Percentiles rank a stretch among this genome's conserved stretches.
phyloP scores from a whole-genome alignment of 148 eudicot genomes.

The Heliamphora exappendiculata region DNA sequence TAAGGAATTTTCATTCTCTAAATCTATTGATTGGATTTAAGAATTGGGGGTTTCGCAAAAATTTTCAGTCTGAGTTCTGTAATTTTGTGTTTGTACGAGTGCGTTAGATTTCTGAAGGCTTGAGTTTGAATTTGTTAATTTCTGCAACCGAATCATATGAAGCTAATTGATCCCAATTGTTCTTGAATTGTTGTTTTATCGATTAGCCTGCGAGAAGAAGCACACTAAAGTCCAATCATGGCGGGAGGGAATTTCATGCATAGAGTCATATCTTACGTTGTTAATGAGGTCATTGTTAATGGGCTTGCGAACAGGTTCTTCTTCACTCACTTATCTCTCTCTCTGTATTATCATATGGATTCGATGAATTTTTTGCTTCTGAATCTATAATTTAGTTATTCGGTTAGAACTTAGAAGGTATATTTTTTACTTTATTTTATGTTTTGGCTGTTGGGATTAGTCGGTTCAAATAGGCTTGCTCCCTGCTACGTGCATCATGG shows the following conservation, averaged over 20 bases:
- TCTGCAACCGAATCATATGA: not conserved
- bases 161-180: not conserved
- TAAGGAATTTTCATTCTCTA: not conserved
- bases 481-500: not conserved
- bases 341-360: not conserved
- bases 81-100: not conserved
- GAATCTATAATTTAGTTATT: not conserved
- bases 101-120: not conserved
- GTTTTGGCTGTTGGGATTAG: not conserved
- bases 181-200: not conserved
- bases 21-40: not conserved
- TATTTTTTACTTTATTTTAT: not conserved
- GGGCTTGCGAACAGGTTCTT: not conserved
- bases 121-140: not conserved
- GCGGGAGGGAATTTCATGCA: slow-evolving; percentile 68
- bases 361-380: not conserved
- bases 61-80: too few species aligned
- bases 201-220: not conserved
- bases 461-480: not conserved
- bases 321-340: not conserved
- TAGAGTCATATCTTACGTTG: slow-evolving; percentile 57
- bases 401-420: not conserved
- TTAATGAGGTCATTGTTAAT: slow-evolving; percentile 58
- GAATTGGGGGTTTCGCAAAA: too few species aligned
- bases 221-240: slow-evolving; percentile 24